Base-by-base conservation (phyloP, 306 rosid genomes). In the Parietaria judaica region DNA sequence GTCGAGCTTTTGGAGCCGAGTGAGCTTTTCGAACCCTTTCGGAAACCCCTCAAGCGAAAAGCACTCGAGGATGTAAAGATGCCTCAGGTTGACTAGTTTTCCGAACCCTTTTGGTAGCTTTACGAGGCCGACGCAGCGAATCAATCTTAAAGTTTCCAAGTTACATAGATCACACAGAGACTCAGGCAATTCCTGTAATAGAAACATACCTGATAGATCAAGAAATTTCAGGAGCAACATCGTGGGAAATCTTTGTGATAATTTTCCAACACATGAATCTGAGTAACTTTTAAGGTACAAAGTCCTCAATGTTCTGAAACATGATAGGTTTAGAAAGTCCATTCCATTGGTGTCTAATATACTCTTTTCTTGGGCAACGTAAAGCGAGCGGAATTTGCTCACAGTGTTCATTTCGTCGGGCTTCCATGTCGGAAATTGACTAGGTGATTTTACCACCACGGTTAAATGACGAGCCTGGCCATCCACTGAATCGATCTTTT, bases 191-290 rank as follows among this genome's bases (percentile, higher is more conserved):
- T 11, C 36, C 31, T 23, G 31, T 23, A 68, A 52, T 5, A 17
- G 44, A 4, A 0, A 1, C 8, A 37, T 58, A 1, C 5, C 3
- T 11, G 45, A 51, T 8, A 68, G 16, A 52, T 60, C 16, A 4
- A 68, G 66, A 68, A 59, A 68, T 60, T 66, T 59, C 60, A 68
- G 53, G 53, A 59, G 60, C 31, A 38, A 50, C 17, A 68, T 39
- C 7, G 13, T 3, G 3, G 41, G 8, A 54, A 67, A 13, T 6
- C 45, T 7, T 9, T 48, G 13, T 16, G 64, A 50, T 1, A 57
- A 17, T 8, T 36, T 23, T 57, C 3, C 15, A 5, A 49, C 14
- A 11, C 15, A 53, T 23, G 8, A 15, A 39, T 3, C n/a, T 14
- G 39, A 17, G 36, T 23, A 23, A 23, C 6, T 41, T 5, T 8